phyloP scores from a whole-genome alignment of 2,329 filamentous ascomycete genomes.

The Alternaria sp. region DNA sequence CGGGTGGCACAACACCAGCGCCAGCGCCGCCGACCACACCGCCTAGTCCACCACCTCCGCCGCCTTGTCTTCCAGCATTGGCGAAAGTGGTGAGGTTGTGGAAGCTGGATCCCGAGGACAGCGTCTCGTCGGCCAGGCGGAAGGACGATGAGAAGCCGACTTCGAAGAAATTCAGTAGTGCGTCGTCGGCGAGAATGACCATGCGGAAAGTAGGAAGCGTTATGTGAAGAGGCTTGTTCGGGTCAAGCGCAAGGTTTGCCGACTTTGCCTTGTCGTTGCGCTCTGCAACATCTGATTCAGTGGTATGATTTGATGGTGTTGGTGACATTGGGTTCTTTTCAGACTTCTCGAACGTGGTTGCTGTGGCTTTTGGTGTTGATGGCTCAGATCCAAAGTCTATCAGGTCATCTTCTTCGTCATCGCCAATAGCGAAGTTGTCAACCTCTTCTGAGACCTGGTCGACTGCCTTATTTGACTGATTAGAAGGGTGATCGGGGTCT shows the following conservation, averaged over 20 bases:
- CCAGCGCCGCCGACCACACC: slow-evolving; percentile 53
- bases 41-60: slow-evolving; percentile 49
- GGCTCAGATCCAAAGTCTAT: slow-evolving; percentile 61
- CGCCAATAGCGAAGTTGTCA: slow-evolving; percentile 76
- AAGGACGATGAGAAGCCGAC: slow-evolving; percentile 93
- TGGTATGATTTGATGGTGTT: slow-evolving; percentile 29
- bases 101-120: slow-evolving; percentile 60
- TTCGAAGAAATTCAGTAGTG: slow-evolving; percentile 97
- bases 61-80: slow-evolving; percentile 62
- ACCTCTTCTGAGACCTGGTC: slow-evolving; percentile 42
- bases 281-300: slow-evolving; percentile 34
- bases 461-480: slow-evolving; percentile 53
- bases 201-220: slow-evolving; percentile 98
- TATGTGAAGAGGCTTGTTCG: slow-evolving; percentile 90
- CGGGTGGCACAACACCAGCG: slow-evolving; percentile 65
- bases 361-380: slow-evolving; percentile 31
- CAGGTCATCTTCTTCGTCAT: slow-evolving; percentile 69
- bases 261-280: slow-evolving; percentile 67
- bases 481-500: slow-evolving; percentile 79
- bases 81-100: slow-evolving; percentile 86
- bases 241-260: slow-evolving; percentile 90
- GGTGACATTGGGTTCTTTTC: slow-evolving; percentile 38
- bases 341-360: slow-evolving; percentile 42
- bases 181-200: slow-evolving; percentile 95
- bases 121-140: slow-evolving; percentile 74